Evolutionary conservation across 352 stramenopile species (phyloP).

Genomic region (Phytophthora nicotianae): DNA sequence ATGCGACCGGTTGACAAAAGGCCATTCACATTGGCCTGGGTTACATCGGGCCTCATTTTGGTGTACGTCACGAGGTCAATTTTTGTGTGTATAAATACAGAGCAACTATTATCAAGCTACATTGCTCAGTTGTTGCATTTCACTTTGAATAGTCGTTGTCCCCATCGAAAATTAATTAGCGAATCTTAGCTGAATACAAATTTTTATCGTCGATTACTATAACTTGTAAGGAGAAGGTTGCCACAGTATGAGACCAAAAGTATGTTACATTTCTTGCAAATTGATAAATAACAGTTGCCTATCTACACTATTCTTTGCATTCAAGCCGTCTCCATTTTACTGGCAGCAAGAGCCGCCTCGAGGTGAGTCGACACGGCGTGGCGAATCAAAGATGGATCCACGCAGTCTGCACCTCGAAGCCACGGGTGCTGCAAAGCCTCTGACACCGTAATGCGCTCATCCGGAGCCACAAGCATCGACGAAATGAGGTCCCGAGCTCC

Average conservation of each 20-base stretch:
- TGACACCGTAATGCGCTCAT: slow-evolving; percentile 60
- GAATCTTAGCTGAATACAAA: no score
- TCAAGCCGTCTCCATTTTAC: slow-evolving; percentile 12
- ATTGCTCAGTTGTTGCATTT: not conserved
- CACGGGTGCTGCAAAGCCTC: slow-evolving; percentile 68
- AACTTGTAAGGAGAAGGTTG: no score
- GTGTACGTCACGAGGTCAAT: slow-evolving; percentile 28
- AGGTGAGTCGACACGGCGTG: slow-evolving; percentile 49
- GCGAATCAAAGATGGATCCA: slow-evolving; percentile 42
- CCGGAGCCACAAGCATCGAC: slow-evolving; percentile 64
- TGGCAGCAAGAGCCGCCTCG: slow-evolving; percentile 30
- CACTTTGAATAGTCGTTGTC: not conserved
- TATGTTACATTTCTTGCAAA: slow-evolving; percentile 31
- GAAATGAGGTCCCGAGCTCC: slow-evolving; percentile 79
- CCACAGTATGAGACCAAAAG: not conserved
- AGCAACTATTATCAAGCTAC: slow-evolving; percentile 8
- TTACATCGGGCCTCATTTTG: slow-evolving; percentile 16
- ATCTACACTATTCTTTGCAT: slow-evolving; percentile 18
- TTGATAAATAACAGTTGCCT: slow-evolving; percentile 30
- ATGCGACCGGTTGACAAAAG: slow-evolving; percentile 22
- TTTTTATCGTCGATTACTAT: no score
- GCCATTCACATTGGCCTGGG: slow-evolving; percentile 2
- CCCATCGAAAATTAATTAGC: not conserved
- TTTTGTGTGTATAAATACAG: slow-evolving; percentile 46
- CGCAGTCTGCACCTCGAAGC: slow-evolving; percentile 48